phyloP scores from a whole-genome alignment of 2,329 filamentous ascomycete genomes.

The Plectosphaerella plurivora region DNA sequence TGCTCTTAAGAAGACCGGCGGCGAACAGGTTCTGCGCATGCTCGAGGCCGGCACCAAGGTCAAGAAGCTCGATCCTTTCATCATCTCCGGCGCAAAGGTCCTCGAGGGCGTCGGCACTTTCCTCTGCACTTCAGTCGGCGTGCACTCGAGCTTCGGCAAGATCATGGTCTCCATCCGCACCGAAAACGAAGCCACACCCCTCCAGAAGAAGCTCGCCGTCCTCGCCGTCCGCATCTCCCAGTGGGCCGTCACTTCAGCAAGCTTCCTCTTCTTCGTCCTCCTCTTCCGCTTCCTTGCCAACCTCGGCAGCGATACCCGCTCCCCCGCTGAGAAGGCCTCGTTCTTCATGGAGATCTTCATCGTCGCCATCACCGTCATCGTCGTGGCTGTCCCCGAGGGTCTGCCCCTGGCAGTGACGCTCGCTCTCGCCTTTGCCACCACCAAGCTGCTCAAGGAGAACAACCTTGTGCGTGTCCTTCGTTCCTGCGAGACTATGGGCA shows the following conservation, averaged over 20 bases:
- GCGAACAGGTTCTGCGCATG: slow-evolving; percentile 19
- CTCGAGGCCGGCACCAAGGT: slow-evolving; percentile 45
- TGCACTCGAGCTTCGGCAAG: slow-evolving; percentile 47
- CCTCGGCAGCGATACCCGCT: slow-evolving; percentile 14
- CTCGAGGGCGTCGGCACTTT: slow-evolving; percentile 43
- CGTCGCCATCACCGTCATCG: slow-evolving; percentile 51
- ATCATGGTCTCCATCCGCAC: slow-evolving; percentile 50
- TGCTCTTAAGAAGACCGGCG: slow-evolving; percentile 54
- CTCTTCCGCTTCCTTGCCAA: neutral
- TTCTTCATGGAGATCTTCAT: slow-evolving; percentile 53
- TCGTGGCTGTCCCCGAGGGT: slow-evolving; percentile 56
- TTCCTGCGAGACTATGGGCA: slow-evolving; percentile 60
- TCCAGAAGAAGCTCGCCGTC: slow-evolving; percentile 46
- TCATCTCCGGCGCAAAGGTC: slow-evolving; percentile 51
- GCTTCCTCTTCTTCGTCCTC: slow-evolving; percentile 32
- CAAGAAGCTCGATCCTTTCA: slow-evolving; percentile 60
- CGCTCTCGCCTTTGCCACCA: slow-evolving; percentile 57
- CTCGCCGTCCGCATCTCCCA: slow-evolving; percentile 36
- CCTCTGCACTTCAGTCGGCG: slow-evolving; percentile 49
- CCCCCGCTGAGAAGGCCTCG: slow-evolving; percentile 45
- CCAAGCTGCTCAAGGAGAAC: slow-evolving; percentile 57
- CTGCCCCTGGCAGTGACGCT: slow-evolving; percentile 56
- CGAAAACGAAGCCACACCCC: slow-evolving; percentile 45
- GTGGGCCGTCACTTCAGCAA: slow-evolving; percentile 53
- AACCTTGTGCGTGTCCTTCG: slow-evolving; percentile 54